Conservation (phyloP, 768 basidiomycete genomes). For the Lentinula guzmanii region DNA sequence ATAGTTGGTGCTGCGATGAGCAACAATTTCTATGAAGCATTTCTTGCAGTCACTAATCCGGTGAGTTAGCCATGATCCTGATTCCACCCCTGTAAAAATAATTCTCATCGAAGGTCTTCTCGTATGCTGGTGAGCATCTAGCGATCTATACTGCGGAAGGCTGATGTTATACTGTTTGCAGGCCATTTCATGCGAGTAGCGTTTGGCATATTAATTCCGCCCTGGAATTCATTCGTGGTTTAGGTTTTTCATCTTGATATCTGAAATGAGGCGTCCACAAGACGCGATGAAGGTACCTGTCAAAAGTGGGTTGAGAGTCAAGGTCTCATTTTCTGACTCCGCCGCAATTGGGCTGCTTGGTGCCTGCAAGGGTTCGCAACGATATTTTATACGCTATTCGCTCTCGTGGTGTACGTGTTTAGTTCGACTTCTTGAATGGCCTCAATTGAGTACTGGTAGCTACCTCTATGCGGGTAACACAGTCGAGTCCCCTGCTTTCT, state of each 20-base stretch:
- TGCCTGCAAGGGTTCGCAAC: conserved; percentile 49
- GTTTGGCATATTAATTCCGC: not conserved
- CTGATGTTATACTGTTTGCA: conserved; percentile 9
- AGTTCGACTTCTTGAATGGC: too few relatives aligned
- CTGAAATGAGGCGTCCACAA: conserved; percentile 45
- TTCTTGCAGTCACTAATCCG: conserved; percentile 48
- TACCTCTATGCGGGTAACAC: conserved; percentile 44
- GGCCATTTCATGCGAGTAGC: conserved; percentile 47
- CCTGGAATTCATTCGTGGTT: not conserved
- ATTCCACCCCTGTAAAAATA: too few relatives aligned
- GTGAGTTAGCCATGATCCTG: conserved; percentile 19
- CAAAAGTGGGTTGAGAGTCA: not conserved
- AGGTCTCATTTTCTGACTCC: not conserved
- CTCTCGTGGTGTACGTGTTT: conserved; percentile 24
- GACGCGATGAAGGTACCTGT: conserved; percentile 49
- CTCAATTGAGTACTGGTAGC: conserved; percentile 11
- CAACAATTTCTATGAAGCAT: conserved; percentile 40
- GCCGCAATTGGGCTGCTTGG: conserved; percentile 37
- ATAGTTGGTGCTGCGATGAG: conserved; percentile 28
- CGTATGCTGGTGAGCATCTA: conserved; percentile 36
- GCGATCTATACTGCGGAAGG: not conserved
- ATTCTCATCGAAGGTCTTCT: conserved; percentile 30
- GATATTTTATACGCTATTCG: conserved; percentile 42
- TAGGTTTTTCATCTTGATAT: conserved; percentile 55
- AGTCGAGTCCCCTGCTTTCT: conserved; percentile 38